Conservation (phyloP, 1,139 yeast species). For the Hansenula sp. region DNA sequence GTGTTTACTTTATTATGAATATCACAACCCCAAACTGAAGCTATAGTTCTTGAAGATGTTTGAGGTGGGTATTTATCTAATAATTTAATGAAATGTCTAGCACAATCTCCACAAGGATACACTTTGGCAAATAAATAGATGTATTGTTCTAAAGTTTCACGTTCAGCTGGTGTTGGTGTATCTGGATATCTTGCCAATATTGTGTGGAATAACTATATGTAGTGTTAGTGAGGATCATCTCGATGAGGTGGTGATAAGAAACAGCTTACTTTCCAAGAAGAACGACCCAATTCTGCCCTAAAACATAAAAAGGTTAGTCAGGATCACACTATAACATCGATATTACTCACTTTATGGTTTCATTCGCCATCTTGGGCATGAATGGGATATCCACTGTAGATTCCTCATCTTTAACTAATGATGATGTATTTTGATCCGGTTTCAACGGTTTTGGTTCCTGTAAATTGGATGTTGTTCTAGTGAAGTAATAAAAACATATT, state of each 20-base stretch:
- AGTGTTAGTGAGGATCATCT: background rate
- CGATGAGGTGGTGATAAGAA: background rate
- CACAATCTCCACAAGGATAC: conserved; percentile 94
- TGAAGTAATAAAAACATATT: conserved; percentile 12
- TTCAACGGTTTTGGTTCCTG: conserved; percentile 21
- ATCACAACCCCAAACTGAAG: conserved; percentile 95
- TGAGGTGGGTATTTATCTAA: conserved; percentile 81
- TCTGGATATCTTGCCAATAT: conserved; percentile 90
- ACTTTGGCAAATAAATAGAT: conserved; percentile 66
- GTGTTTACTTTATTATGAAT: conserved; percentile 87
- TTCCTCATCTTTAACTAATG: background rate
- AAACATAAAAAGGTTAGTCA: no score
- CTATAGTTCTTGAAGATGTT: conserved; percentile 66
- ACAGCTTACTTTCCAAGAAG: conserved; percentile 67
- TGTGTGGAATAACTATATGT: conserved; percentile 60
- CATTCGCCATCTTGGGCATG: conserved; percentile 81
- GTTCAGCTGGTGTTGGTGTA: conserved; percentile 60
- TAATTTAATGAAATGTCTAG: conserved; percentile 77
- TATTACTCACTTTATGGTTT: conserved; percentile 29
- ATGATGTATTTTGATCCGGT: conserved; percentile 5
- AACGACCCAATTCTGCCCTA: conserved; percentile 51
- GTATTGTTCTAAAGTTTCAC: conserved; percentile 52
- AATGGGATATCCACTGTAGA: conserved; percentile 38
- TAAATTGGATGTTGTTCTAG: conserved; percentile 13
- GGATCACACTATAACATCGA: background rate